Evolutionary conservation across 495 filamentous ascomycete species (phyloP), one percentile per base, ranked within the genome.

Genomic region (Podospora didyma): DNA sequence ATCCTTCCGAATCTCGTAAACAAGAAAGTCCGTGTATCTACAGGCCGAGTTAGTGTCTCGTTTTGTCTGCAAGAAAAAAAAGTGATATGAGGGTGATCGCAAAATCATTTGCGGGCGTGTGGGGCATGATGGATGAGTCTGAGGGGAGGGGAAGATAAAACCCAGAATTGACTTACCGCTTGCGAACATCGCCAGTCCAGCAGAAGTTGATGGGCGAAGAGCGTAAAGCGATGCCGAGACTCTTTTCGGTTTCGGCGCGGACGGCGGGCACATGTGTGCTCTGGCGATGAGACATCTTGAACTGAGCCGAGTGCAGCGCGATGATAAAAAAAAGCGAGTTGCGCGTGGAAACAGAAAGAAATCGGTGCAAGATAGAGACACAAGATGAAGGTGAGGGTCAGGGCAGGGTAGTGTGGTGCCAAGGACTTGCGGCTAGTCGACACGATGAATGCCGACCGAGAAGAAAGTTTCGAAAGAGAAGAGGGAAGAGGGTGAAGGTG

Each of bases 1-100:
- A 66, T 86, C 81, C 11, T 85, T 86, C 14, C 80, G 70, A 60
- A 98, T 94, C 73, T 98, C 94, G 68, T 96, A 90, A 54, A 98
- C 94, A 48, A 93, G 74, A 70, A 98, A 98, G 68, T 98, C 94
- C 14, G 92, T 96, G 72, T 91, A 98, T 62, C 90, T 94, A 54
- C 31, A 26, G 7, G 9, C 14, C 12, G 12, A 14, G 5, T 42
- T 42, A 16, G 39, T 5, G 39, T 16, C 39, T 17, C 39, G n/a
- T 14, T 42, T 42, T 9, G 3, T 16, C n/a, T 16, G n/a, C n/a
- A 16, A 17, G 39, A 17, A 14, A 42, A 42, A 42, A 17, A 49
- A 19, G 47, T 56, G 16, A 51, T 7, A 35, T 17, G 21, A 24
- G 20, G 12, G 11, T 35, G n/a, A 12, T 26, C 20, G 35, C 24